Conservation (phyloP, 192 early-diverging fungal species). For the Podila horticola region DNA sequence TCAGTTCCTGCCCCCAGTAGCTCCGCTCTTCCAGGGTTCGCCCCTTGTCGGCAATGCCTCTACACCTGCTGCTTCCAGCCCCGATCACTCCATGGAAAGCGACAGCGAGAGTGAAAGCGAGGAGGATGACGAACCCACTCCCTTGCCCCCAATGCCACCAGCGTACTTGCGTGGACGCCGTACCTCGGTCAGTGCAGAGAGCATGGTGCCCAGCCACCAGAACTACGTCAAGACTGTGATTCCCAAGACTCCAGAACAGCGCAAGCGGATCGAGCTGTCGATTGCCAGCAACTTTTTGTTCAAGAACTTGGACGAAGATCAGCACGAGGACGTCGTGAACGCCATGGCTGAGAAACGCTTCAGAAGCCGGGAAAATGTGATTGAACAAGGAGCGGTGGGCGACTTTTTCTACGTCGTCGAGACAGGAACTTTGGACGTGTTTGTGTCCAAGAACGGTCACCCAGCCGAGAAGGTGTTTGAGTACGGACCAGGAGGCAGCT, state of each 20-base stretch:
- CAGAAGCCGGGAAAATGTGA: constrained; percentile 74
- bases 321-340: constrained; percentile 92
- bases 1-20: constrained; percentile 55
- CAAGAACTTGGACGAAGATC: constrained; percentile 94
- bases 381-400: constrained; percentile 96
- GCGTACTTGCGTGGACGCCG: constrained; percentile 91
- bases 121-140: constrained; percentile 71
- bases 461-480: constrained; percentile 78
- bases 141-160: constrained; percentile 66
- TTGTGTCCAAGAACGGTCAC: constrained; percentile 76
- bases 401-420: constrained; percentile 99
- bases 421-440: constrained; percentile 91
- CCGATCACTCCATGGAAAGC: constrained; percentile 50
- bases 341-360: constrained; percentile 96
- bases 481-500: constrained; percentile 88
- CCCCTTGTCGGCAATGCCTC: constrained; percentile 31
- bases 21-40: constrained; percentile 38
- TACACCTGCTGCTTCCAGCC: constrained; percentile 43
- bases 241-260: constrained; percentile 88
- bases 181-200: constrained; percentile 95
- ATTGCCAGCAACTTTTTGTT: constrained; percentile 95
- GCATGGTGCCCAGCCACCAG: constrained; percentile 91
- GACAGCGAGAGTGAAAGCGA: constrained; percentile 66
- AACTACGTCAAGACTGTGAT: constrained; percentile 88
- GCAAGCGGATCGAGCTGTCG: constrained; percentile 79